Base-by-base conservation (phyloP, 352 stramenopile species). In the Albugo candida region DNA sequence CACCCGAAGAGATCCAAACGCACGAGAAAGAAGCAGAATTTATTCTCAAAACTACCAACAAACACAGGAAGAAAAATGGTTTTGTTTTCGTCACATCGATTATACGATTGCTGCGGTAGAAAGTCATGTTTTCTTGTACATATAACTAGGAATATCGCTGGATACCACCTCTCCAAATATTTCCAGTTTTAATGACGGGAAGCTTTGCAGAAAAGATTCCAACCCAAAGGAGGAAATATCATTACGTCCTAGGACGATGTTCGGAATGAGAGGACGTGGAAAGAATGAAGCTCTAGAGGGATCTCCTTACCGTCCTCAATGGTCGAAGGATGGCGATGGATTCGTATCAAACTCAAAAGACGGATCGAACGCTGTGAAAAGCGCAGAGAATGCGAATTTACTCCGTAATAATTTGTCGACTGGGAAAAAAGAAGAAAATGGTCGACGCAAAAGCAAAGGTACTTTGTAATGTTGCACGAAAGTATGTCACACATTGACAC, bases 171-270 rank as follows among this genome's bases (percentile, higher is more conserved):
- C 24, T 31, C 24, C 24, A 8, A 31, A 31, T 31, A 31, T n/a
- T n/a, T n/a, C 24, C 24, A 31, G 24, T 31, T 31, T 31, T 8
- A 31, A 31, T 8, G 3, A 31, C 24, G 24, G 8, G 8, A 31
- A 31, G 8, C 24, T 31, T 3, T 31, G 24, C 24, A 31, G 24
- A 8, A 31, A 31, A 31, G 24, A 31, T 31, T 31, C 24, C 24
- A 31, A 31, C 8, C 3, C 24, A 3, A 31, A 31, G 24, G 59
- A 68, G 6, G 58, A 59, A 40, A 86, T 87, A 38, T 87, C 74
- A 40, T 55, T 91, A 48, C 60, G 77, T n/a, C 77, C 77, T 52
- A 74, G 77, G 49, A 91, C 72, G 36, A 91, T 91, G 77, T 91
- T 91, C 48, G 73, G 73, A n/a, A 81, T 86, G 60, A 91, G 87